Conservation (phyloP, 2,329 filamentous ascomycete genomes). For the Pezicula carpinea region DNA sequence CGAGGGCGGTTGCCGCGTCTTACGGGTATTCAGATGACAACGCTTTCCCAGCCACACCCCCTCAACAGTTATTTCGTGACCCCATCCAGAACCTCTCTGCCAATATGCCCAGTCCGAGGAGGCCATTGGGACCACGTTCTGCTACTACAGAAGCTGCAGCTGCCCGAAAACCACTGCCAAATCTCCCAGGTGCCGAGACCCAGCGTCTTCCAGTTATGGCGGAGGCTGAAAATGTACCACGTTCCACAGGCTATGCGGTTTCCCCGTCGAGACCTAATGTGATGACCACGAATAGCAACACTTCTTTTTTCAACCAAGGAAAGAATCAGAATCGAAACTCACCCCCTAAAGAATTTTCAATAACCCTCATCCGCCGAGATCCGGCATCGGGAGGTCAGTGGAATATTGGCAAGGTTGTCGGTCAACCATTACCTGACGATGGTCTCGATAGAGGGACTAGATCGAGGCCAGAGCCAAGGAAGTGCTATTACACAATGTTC, state of each 20-base stretch:
- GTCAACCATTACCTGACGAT: slow-evolving; percentile 13
- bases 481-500: slow-evolving; percentile 30
- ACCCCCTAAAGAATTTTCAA: slow-evolving; percentile 17
- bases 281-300: slow-evolving; percentile 3
- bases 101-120: slow-evolving; percentile 4
- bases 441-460: slow-evolving; percentile 20
- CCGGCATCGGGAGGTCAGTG: slow-evolving; percentile 65
- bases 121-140: slow-evolving; percentile 16
- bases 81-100: not conserved
- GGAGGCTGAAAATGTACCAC: slow-evolving; percentile 1
- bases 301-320: not conserved
- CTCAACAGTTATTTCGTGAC: not conserved
- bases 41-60: not conserved
- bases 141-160: slow-evolving; percentile 8
- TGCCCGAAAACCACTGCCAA: slow-evolving; percentile 14
- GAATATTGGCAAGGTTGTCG: slow-evolving; percentile 65
- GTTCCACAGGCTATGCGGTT: not conserved
- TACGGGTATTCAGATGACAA: not conserved
- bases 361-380: slow-evolving; percentile 66
- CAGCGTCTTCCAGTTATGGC: not conserved
- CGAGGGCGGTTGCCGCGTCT: not conserved
- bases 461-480: slow-evolving; percentile 30
- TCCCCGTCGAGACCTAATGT: not conserved
- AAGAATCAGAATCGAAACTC: not conserved
- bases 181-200: not conserved